Percentiles rank a stretch among this genome's conserved stretches.
phyloP scores from a whole-genome alignment of 2,329 filamentous ascomycete genomes.

The Stromatinia cepivora region DNA sequence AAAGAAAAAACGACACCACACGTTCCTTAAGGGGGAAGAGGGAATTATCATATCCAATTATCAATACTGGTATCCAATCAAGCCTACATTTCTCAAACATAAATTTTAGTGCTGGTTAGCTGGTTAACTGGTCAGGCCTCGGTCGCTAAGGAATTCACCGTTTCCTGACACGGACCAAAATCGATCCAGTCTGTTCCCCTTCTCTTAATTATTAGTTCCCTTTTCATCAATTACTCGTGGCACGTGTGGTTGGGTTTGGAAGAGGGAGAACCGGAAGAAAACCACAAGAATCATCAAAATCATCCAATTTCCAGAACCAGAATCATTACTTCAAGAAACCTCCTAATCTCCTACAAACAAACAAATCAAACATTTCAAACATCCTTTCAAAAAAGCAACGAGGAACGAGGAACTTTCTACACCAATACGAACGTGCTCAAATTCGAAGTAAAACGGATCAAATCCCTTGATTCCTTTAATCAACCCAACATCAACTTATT shows the following conservation, averaged over 20 bases:
- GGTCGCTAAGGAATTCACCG: constrained; percentile 31
- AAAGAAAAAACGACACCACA: not conserved
- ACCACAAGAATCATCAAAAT: constrained; percentile 5
- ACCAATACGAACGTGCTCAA: constrained; percentile 1
- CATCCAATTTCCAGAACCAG: not conserved
- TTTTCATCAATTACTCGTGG: not conserved
- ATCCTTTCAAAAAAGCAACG: not conserved
- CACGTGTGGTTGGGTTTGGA: not conserved
- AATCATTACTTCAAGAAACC: not conserved
- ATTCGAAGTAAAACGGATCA: not conserved
- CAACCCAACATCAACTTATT: constrained; percentile 10
- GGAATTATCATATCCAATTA: not conserved
- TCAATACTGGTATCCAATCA: constrained; percentile 3
- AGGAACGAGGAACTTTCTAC: not conserved
- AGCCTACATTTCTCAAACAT: constrained; percentile 1
- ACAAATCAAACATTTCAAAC: not conserved
- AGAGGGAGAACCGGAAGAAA: constrained; percentile 2
- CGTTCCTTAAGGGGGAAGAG: not conserved
- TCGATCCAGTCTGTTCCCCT: constrained; percentile 3
- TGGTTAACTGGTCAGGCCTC: constrained; percentile 14
- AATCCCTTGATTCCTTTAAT: constrained; percentile 1
- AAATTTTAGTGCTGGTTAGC: constrained; percentile 15
- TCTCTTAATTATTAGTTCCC: constrained; percentile 2
- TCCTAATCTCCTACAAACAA: not conserved
- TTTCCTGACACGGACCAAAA: not conserved